Base-by-base conservation (phyloP, 441 rosid genomes). In the Gossypium schwendimanii region DNA sequence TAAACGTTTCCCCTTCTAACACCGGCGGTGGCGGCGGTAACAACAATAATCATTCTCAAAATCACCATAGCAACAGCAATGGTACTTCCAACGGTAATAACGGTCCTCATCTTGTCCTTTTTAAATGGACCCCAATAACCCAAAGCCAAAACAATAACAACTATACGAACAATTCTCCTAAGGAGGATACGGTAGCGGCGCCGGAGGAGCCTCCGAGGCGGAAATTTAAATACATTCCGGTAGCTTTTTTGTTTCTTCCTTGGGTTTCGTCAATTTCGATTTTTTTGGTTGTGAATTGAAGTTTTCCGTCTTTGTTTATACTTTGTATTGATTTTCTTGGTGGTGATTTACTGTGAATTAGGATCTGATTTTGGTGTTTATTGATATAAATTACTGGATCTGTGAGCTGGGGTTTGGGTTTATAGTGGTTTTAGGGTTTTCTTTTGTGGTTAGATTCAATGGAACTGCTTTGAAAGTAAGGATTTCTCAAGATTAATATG, bases 151-250 rank as follows among this genome's bases (percentile, higher is more conserved):
- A 79, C 81, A 80, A 54, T 52, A 76, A 72, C 54, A 74, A 71
- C 23, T 75, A 66, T 23, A 69, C 69, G 71, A 64, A 63, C 23
- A 69, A 72, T 62, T 77, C 86, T 20, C 77, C 69, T 3, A 83
- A 75, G 72, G 90, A 82, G 0, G 86, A 78, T 3, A 71, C 63
- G 24, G 26, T 73, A 33, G 52, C 75, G 52, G 76, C 49, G 17
- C 78, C 12, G 9, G 87, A 83, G 76, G 96, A 87, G 73, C 97
- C 85, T 63, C 99, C 93, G 0, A 81, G 85, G 67, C 88, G 96
- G 8, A 91, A 90, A 86, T 92, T 86, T 86, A 94, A 81, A 76
- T 88, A 84, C 78, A 81, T 87, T 64, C 97, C 92, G 84, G 98
- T 91, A 83, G 44, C 6, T 31, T 31, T 28, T 31, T 31, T 31